These are phyloP conservation scores for Pseudogymnoascus pannorum DNA, from an alignment of 2,329 filamentous ascomycete species.

Conservation along the genomic window DNA sequence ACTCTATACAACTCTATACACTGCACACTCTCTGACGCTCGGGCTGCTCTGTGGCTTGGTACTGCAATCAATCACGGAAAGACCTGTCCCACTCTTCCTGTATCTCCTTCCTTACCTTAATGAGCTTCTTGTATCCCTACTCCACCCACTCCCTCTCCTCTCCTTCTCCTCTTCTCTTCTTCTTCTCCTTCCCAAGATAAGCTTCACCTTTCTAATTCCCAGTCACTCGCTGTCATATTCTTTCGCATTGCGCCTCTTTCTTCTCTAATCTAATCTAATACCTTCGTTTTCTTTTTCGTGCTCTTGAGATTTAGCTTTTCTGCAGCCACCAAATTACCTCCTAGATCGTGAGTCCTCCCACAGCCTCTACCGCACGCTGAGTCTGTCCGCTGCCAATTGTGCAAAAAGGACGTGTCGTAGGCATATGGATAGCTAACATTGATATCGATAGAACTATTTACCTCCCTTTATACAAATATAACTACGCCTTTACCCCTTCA, in stretches of 20 bases:
- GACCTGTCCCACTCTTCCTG: not conserved
- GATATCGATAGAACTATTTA: not conserved
- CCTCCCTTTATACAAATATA: not conserved
- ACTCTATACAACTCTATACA: not conserved
- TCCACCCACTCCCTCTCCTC: not conserved
- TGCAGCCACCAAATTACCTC: not conserved
- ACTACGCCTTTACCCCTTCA: not conserved
- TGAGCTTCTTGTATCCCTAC: slow-evolving; percentile 4
- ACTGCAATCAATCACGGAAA: not conserved
- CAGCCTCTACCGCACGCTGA: not conserved
- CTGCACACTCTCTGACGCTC: not conserved
- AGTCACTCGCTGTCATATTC: not conserved
- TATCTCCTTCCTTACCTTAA: not conserved
- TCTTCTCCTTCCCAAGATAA: not conserved
- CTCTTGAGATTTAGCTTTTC: not conserved
- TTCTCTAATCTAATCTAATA: not conserved
- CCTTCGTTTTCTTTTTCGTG: not conserved
- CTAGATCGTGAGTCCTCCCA: not conserved
- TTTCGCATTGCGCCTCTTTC: not conserved
- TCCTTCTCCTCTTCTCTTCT: not conserved
- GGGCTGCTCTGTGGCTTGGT: not conserved
- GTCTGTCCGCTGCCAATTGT: not conserved
- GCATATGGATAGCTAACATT: not conserved
- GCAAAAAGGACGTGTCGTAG: not conserved
- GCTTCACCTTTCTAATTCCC: not conserved